Conservation (phyloP, 768 basidiomycete genomes). For the Leccinum disarticulatum region DNA sequence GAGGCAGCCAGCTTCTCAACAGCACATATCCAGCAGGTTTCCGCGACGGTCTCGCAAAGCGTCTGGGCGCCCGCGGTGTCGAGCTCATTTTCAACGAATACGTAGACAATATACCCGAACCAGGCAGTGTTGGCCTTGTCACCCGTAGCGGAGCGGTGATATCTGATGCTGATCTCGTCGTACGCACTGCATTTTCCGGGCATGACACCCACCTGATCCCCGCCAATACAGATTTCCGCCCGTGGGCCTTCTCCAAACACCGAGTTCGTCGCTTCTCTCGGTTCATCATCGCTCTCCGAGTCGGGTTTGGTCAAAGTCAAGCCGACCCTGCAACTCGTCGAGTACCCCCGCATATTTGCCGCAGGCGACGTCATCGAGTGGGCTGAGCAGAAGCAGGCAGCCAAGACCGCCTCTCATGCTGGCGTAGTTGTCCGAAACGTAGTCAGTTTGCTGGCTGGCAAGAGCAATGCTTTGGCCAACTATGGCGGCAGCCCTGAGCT, state of each 20-base stretch:
- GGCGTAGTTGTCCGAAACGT: conserved; percentile 50
- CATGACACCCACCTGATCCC: conserved; percentile 1
- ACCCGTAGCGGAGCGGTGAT: conserved; percentile 53
- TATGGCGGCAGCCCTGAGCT: conserved; percentile 54
- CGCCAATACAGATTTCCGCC: conserved; percentile 22
- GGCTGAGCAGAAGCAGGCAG: conserved; percentile 59
- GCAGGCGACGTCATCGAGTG: conserved; percentile 65
- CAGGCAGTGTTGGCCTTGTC: conserved; percentile 38
- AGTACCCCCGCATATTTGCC: conserved; percentile 58
- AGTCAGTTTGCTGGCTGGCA: conserved; percentile 41
- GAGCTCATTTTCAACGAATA: conserved; percentile 52
- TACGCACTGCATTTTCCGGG: conserved; percentile 30
- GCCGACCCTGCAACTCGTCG: conserved; percentile 55
- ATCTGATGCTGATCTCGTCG: conserved; percentile 55
- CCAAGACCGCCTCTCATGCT: conserved; percentile 48
- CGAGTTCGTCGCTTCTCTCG: conserved; percentile 49
- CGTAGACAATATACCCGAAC: conserved; percentile 45
- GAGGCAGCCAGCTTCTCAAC: conserved; percentile 53
- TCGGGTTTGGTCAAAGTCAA: conserved; percentile 49
- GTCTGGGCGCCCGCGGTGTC: conserved; percentile 45
- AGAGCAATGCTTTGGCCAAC: conserved; percentile 29
- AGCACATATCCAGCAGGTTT: conserved; percentile 52
- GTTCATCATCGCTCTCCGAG: conserved; percentile 33
- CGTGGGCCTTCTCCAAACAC: conserved; percentile 50
- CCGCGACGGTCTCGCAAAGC: conserved; percentile 46